Conservation (phyloP, 2,329 filamentous ascomycete genomes). For the Cryphonectria carpinicola region DNA sequence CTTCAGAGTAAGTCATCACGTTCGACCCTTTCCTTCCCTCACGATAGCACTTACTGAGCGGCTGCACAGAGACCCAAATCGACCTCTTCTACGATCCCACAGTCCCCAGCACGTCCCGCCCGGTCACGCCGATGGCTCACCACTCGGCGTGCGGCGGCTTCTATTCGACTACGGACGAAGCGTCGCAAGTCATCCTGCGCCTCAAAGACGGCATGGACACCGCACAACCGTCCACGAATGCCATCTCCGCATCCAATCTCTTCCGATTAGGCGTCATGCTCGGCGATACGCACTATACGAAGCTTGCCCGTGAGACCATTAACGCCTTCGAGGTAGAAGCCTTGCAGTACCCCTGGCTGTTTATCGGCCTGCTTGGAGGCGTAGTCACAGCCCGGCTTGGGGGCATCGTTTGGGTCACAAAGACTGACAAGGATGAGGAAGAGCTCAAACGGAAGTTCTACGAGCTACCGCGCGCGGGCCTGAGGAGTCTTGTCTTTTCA, state of each 20-base stretch:
- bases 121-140: constrained; percentile 35
- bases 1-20: constrained; percentile 66
- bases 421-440: constrained; percentile 17
- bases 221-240: constrained; percentile 87
- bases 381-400: constrained; percentile 78
- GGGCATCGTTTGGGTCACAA: constrained; percentile 47
- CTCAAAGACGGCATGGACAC: constrained; percentile 97
- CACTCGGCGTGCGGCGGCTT: constrained; percentile 63
- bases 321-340: constrained; percentile 90
- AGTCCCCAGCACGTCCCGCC: constrained; percentile 43
- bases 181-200: constrained; percentile 75
- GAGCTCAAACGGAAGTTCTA: constrained; percentile 30
- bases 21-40: neutral
- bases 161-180: constrained; percentile 68
- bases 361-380: constrained; percentile 75
- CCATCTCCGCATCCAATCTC: constrained; percentile 84
- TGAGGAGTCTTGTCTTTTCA: constrained; percentile 35
- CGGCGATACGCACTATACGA: constrained; percentile 65
- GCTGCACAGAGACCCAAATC: constrained; percentile 68
- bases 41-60: constrained; percentile 19
- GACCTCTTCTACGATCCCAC: constrained; percentile 73
- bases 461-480: constrained; percentile 35
- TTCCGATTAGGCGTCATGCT: constrained; percentile 76
- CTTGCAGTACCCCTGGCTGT: constrained; percentile 90
- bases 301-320: constrained; percentile 72